These are phyloP conservation scores for Nemania sp. DNA, from an alignment of 2,329 filamentous ascomycete species.

Conservation along the genomic window DNA sequence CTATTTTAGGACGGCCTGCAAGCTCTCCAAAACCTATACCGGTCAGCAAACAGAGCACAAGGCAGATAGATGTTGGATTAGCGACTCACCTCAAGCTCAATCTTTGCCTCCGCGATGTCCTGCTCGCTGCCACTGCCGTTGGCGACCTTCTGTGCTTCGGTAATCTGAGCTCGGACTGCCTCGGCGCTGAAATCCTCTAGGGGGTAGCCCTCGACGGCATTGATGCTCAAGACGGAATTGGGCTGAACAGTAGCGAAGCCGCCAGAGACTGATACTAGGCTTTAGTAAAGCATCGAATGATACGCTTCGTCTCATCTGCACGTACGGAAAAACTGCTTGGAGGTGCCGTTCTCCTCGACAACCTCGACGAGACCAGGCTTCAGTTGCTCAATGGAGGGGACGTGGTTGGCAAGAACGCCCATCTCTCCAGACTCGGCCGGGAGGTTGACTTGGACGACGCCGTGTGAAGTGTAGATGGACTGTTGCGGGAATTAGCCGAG, in stretches of 20 bases:
- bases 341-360: constrained; percentile 84
- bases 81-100: constrained; percentile 86
- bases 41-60: constrained; percentile 43
- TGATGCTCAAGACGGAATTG: constrained; percentile 93
- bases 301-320: constrained; percentile 37
- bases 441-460: constrained; percentile 95
- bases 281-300: constrained; percentile 20
- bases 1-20: constrained; percentile 82
- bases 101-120: constrained; percentile 98
- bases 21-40: constrained; percentile 76
- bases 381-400: constrained; percentile 97
- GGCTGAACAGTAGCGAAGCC: constrained; percentile 98
- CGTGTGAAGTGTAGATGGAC: constrained; percentile 71
- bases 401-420: constrained; percentile 99
- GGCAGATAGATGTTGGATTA: constrained; percentile 6
- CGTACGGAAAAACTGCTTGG: constrained; percentile 99
- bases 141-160: constrained; percentile 95
- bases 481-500: constrained; percentile 60
- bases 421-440: constrained; percentile 98
- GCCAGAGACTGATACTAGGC: constrained; percentile 73
- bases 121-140: constrained; percentile 90
- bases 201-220: constrained; percentile 92
- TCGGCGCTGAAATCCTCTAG: constrained; percentile 96
- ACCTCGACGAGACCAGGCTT: constrained; percentile 96
- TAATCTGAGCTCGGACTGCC: constrained; percentile 83